A percentile compares a stretch with the other conserved stretches of the same genome.
Conservation (phyloP, 768 basidiomycete species). For the Mycena crocata region DNA sequence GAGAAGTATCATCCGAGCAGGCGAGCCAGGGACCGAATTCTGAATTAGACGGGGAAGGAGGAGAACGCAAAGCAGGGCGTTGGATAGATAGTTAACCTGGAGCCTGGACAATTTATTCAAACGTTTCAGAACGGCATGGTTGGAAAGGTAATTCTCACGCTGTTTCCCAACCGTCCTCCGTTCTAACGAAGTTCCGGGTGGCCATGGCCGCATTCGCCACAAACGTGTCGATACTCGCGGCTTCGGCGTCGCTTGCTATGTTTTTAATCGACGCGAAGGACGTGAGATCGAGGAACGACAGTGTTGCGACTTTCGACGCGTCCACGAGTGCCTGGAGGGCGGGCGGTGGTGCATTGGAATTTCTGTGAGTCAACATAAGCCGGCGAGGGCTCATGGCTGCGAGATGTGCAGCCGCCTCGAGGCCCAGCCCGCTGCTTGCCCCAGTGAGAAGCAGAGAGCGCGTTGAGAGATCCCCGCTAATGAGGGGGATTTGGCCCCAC, state of each 20-base stretch:
- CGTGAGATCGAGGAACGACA: slow-evolving; percentile 3
- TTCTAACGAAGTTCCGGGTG: slow-evolving; percentile 36
- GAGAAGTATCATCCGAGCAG: slow-evolving; percentile 44
- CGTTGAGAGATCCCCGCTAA: slow-evolving; percentile 16
- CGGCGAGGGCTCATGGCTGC: slow-evolving; percentile 23
- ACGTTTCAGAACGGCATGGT: neutral
- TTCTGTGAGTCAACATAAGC: slow-evolving; percentile 17
- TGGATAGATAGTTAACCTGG: slow-evolving; percentile 51
- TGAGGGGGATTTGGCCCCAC: slow-evolving; percentile 38
- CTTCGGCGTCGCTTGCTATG: neutral
- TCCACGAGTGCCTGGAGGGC: neutral
- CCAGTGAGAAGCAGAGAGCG: slow-evolving; percentile 33
- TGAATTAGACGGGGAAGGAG: slow-evolving; percentile 49
- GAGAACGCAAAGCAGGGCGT: slow-evolving; percentile 46
- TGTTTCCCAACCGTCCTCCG: slow-evolving; percentile 51
- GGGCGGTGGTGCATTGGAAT: neutral
- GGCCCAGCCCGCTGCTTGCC: slow-evolving; percentile 32
- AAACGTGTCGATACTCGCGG: neutral
- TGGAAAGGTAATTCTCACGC: slow-evolving; percentile 38
- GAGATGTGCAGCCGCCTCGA: slow-evolving; percentile 33
- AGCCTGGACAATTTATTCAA: slow-evolving; percentile 34
- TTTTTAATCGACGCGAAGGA: slow-evolving; percentile 18
- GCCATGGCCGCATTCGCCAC: slow-evolving; percentile 13
- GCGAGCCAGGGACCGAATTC: slow-evolving; percentile 35
- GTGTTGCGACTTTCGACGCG: neutral